Evolutionary conservation across 1,139 yeast species (phyloP).

Genomic region (Zhuliangozyma parablackwelliae): DNA sequence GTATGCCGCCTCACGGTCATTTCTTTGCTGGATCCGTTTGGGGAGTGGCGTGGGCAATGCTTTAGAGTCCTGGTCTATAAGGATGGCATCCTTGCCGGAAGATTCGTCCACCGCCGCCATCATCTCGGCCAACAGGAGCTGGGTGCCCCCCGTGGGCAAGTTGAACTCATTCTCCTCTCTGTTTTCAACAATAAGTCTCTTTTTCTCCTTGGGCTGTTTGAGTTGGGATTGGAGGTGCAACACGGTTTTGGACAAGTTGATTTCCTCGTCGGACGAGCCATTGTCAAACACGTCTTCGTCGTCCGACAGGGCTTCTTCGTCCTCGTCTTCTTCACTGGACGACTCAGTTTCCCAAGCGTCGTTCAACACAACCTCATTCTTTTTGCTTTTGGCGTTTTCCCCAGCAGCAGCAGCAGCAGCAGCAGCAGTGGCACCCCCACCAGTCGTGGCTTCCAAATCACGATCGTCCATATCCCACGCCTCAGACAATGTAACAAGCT

Average conservation of each 20-base stretch:
- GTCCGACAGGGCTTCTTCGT: conserved; percentile 6
- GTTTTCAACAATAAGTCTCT: conserved; percentile 45
- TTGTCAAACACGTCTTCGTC: conserved; percentile 18
- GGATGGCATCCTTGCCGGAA: conserved; percentile 33
- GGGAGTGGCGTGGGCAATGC: conserved; percentile 82
- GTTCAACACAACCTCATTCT: conserved; percentile 33
- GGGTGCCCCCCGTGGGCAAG: conserved; percentile 56
- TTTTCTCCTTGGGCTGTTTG: conserved; percentile 35
- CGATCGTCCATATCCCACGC: conserved; percentile 84
- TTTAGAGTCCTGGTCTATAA: conserved; percentile 43
- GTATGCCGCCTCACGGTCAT: conserved; percentile 87
- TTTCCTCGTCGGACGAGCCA: conserved; percentile 19
- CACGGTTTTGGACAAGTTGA: conserved; percentile 34
- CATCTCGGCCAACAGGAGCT: conserved; percentile 71
- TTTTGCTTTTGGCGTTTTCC: conserved; percentile 10
- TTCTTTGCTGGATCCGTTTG: conserved; percentile 75
- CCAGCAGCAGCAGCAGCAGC: background rate
- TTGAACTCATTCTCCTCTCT: conserved; percentile 68
- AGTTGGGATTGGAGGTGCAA: conserved; percentile 24
- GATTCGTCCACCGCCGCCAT: conserved; percentile 50
- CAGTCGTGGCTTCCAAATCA: conserved; percentile 29
- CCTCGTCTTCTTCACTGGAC: conserved; percentile 22
- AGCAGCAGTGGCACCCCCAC: conserved; percentile 1
- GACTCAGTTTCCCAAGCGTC: conserved; percentile 35
- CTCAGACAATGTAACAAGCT: conserved; percentile 71